These are phyloP conservation scores for Paraphoma sp. DNA, from an alignment of 2,329 filamentous ascomycete species.

Conservation along the genomic window DNA sequence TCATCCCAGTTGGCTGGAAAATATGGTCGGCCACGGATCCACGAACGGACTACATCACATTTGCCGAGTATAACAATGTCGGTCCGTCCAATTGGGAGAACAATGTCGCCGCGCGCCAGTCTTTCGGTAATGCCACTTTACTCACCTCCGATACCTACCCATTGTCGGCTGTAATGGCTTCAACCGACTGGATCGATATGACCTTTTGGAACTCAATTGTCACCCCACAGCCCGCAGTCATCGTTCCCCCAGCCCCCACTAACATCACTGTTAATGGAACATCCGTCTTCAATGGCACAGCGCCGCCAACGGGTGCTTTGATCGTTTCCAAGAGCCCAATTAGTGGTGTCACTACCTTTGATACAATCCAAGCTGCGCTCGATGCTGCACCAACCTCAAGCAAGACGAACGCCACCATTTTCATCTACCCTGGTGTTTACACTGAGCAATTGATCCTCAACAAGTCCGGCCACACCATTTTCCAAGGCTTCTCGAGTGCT, in stretches of 20 bases:
- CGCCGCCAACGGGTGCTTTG: conserved; percentile 45
- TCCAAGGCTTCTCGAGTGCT: conserved; percentile 47
- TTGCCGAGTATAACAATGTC: conserved; percentile 65
- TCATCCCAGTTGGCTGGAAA: conserved; percentile 65
- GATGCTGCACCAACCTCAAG: conserved; percentile 45
- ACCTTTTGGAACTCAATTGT: conserved; percentile 49
- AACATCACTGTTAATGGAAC: conserved; percentile 31
- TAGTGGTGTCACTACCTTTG: conserved; percentile 42
- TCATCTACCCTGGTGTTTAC: conserved; percentile 51
- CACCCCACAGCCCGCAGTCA: conserved; percentile 36
- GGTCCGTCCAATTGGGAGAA: conserved; percentile 52
- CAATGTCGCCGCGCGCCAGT: conserved; percentile 42
- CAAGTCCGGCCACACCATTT: conserved; percentile 49
- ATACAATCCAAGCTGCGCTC: conserved; percentile 47
- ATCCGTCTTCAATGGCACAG: conserved; percentile 41
- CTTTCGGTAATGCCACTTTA: conserved; percentile 44
- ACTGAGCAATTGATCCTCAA: conserved; percentile 49
- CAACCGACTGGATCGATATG: conserved; percentile 49
- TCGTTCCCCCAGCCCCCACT: conserved; percentile 19
- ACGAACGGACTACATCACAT: conserved; percentile 59
- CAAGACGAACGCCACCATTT: conserved; percentile 47
- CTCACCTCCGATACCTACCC: conserved; percentile 46
- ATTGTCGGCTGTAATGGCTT: conserved; percentile 44
- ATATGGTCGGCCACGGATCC: conserved; percentile 59
- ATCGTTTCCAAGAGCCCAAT: conserved; percentile 49